Conservation (phyloP, 2,329 filamentous ascomycete genomes). For the Botrytis aclada region DNA sequence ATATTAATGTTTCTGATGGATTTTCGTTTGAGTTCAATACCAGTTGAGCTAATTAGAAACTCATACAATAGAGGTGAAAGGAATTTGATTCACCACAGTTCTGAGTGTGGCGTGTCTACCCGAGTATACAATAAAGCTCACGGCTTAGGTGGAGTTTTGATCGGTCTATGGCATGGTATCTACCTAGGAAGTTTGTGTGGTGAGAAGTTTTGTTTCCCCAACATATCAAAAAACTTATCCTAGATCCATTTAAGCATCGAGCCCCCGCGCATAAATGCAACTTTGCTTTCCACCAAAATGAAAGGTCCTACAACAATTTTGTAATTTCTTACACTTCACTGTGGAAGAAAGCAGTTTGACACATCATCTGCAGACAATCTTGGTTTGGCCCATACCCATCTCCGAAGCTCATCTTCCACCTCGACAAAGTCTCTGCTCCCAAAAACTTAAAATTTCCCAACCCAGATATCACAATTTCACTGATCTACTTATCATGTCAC, state of each 20-base stretch:
- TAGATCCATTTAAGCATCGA: neutral
- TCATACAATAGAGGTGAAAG: neutral
- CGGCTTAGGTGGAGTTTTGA: neutral
- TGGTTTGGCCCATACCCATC: neutral
- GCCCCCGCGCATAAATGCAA: neutral
- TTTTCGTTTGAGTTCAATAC: neutral
- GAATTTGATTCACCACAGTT: neutral
- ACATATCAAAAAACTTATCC: no score
- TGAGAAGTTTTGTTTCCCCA: no score
- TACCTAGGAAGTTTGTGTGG: no score
- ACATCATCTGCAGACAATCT: neutral
- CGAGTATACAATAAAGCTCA: neutral
- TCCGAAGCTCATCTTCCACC: neutral
- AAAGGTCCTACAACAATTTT: neutral
- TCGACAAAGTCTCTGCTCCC: neutral
- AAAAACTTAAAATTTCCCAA: neutral
- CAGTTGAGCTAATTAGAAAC: neutral
- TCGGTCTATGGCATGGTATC: neutral
- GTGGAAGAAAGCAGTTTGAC: no score
- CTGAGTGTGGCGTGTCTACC: neutral
- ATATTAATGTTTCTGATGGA: neutral
- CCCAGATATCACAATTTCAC: neutral
- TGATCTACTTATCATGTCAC: neutral
- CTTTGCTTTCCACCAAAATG: neutral
- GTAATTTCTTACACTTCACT: neutral